These are phyloP conservation scores for Paracoccidioides brasiliensis DNA, from an alignment of 2,329 filamentous ascomycete genomes.

Conservation along the genomic window DNA sequence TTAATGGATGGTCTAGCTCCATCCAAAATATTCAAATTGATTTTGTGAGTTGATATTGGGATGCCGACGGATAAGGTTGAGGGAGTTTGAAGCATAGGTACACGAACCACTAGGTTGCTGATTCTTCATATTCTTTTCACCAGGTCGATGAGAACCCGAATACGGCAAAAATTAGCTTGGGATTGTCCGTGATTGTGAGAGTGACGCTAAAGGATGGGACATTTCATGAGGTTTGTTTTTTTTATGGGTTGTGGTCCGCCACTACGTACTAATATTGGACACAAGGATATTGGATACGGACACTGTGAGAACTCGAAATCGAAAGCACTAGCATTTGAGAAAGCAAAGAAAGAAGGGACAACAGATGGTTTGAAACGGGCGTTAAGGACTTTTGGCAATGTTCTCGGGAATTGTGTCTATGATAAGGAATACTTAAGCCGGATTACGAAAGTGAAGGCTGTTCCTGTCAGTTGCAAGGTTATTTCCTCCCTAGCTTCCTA, in stretches of 20 bases:
- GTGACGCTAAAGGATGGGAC: constrained; percentile 86
- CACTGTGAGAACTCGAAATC: constrained; percentile 92
- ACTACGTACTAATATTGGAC: not conserved
- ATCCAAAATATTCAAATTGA: constrained; percentile 92
- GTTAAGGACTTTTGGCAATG: constrained; percentile 83
- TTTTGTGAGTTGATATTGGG: constrained; percentile 44
- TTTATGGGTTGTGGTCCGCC: no score
- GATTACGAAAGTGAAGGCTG: constrained; percentile 78
- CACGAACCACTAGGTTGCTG: not conserved
- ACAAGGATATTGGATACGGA: constrained; percentile 79
- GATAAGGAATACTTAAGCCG: constrained; percentile 87
- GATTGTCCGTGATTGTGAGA: constrained; percentile 78
- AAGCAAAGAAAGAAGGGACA: constrained; percentile 95
- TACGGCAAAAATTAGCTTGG: constrained; percentile 67
- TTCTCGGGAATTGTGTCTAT: constrained; percentile 96
- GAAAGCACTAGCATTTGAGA: constrained; percentile 92
- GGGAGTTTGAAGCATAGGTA: not conserved
- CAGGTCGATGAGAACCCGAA: constrained; percentile 67
- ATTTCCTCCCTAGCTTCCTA: not conserved
- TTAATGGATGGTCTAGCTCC: constrained; percentile 95
- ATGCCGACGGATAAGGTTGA: not conserved
- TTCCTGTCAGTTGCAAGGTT: constrained; percentile 36
- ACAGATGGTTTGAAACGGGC: constrained; percentile 88
- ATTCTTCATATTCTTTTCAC: not conserved
- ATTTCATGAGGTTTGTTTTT: constrained; percentile 59